Evolutionary conservation across 1,284 basidiomycete genomes (phyloP).

Genomic region (Ustilago sp.): DNA sequence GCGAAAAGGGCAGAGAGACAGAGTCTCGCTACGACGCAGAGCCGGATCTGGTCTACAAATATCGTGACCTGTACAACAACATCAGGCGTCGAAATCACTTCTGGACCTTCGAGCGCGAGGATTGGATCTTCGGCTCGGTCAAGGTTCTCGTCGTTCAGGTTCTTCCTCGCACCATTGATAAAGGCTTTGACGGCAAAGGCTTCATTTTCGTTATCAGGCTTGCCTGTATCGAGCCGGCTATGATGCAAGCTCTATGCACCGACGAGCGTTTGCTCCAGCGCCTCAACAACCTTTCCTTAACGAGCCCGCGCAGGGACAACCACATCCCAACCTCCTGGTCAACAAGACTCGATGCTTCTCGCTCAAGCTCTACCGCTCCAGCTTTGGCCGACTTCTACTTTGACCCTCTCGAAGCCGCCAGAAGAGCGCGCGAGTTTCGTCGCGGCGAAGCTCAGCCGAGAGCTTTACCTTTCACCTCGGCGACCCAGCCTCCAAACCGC

Average conservation of each 20-base stretch:
- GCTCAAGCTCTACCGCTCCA: not conserved
- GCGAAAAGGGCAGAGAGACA: not conserved
- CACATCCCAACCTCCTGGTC: not conserved
- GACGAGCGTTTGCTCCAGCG: constrained; percentile 5
- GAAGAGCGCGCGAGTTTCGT: constrained; percentile 2
- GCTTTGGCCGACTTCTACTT: not conserved
- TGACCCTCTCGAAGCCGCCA: constrained; percentile 6
- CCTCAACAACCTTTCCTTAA: constrained; percentile 1
- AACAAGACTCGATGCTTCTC: no score
- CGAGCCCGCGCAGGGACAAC: not conserved
- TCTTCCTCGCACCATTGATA: not conserved
- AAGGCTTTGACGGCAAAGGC: not conserved
- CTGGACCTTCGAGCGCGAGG: not conserved
- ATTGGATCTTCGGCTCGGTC: constrained; percentile 4
- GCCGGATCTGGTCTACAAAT: not conserved
- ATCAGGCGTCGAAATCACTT: not conserved
- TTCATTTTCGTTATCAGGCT: not conserved
- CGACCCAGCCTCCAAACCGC: not conserved
- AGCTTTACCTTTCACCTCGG: not conserved
- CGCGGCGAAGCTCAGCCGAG: not conserved
- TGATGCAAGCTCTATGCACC: not conserved
- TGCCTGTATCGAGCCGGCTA: not conserved
- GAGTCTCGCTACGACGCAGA: constrained; percentile 1
- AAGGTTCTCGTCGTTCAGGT: not conserved
- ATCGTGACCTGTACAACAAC: not conserved